phyloP scores from a whole-genome alignment of 257 asterid species.

The Capsicum chinense region DNA sequence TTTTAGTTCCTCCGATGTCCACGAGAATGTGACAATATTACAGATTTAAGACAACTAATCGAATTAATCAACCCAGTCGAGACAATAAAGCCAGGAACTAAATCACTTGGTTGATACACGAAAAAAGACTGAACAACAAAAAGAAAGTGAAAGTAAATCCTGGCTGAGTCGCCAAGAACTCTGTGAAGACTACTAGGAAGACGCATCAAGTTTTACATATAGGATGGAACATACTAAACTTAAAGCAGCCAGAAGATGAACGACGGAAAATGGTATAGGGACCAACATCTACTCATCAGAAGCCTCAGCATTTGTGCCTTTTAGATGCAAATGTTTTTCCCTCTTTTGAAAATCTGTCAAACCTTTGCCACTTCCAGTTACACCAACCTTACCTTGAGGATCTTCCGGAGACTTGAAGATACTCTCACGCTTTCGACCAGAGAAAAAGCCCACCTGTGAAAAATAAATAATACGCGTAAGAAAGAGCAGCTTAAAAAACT shows the following conservation, averaged over 20 bases:
- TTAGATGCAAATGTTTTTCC: slow-evolving; percentile 94
- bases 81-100: not conserved
- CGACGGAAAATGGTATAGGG: not conserved
- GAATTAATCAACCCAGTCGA: not conserved
- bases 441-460: slow-evolving; percentile 89
- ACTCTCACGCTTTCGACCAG: slow-evolving; percentile 95
- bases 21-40: not conserved
- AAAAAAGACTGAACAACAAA: not conserved
- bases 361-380: slow-evolving; percentile 96
- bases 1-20: not conserved
- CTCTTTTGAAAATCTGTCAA: slow-evolving; percentile 93
- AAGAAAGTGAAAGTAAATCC: not conserved
- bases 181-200: not conserved
- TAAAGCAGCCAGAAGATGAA: not conserved
- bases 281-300: slow-evolving; percentile 50
- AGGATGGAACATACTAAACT: not conserved
- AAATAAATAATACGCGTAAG: slow-evolving; percentile 21
- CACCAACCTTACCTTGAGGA: slow-evolving; percentile 94
- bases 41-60: not conserved
- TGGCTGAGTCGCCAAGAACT: not conserved
- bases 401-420: slow-evolving; percentile 95
- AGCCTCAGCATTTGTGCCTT: slow-evolving; percentile 70
- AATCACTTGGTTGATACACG: not conserved
- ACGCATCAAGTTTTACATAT: not conserved
- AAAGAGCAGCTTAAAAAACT: slow-evolving; percentile 3